Conservation (phyloP, 2,329 filamentous ascomycete genomes). For the Myriangium duriaei region DNA sequence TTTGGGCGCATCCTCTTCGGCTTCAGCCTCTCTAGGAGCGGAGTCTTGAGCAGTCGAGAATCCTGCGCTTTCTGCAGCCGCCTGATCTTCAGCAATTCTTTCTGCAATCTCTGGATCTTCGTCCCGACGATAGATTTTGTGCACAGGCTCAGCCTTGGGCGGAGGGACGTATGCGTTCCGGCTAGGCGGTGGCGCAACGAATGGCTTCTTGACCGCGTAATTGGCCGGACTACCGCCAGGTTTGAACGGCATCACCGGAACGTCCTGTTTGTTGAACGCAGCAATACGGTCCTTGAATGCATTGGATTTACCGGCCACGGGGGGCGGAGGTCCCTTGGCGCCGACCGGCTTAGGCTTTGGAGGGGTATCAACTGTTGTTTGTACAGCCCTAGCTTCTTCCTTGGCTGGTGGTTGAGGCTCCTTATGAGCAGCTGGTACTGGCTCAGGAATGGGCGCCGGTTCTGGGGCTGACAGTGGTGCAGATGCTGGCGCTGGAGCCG, state of each 20-base stretch:
- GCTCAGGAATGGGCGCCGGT: conserved; percentile 21
- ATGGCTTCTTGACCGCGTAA: conserved; percentile 85
- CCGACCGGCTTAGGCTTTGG: neutral
- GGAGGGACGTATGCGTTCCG: conserved; percentile 82
- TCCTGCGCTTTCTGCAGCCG: conserved; percentile 57
- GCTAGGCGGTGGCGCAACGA: conserved; percentile 87
- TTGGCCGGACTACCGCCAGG: conserved; percentile 52
- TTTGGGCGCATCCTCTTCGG: conserved; percentile 71
- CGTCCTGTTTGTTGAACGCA: conserved; percentile 83
- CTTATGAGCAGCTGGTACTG: conserved; percentile 20
- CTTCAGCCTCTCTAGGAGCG: conserved; percentile 34
- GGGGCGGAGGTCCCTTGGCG: conserved; percentile 51
- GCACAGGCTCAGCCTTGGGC: conserved; percentile 51
- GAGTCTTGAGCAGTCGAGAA: conserved; percentile 29
- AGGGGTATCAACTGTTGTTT: conserved; percentile 14
- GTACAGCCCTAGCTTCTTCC: conserved; percentile 26
- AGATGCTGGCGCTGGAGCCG: conserved; percentile 22
- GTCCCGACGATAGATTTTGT: conserved; percentile 72
- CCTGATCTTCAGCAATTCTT: conserved; percentile 51
- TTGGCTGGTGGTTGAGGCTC: conserved; percentile 10
- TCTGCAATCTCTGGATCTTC: conserved; percentile 61
- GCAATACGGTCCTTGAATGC: conserved; percentile 94
- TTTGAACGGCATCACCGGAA: conserved; percentile 83
- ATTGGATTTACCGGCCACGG: conserved; percentile 59
- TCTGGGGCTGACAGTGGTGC: conserved; percentile 20